phyloP scores from a whole-genome alignment of 1,284 basidiomycete genomes.

The Anthracocystis walkeri region DNA sequence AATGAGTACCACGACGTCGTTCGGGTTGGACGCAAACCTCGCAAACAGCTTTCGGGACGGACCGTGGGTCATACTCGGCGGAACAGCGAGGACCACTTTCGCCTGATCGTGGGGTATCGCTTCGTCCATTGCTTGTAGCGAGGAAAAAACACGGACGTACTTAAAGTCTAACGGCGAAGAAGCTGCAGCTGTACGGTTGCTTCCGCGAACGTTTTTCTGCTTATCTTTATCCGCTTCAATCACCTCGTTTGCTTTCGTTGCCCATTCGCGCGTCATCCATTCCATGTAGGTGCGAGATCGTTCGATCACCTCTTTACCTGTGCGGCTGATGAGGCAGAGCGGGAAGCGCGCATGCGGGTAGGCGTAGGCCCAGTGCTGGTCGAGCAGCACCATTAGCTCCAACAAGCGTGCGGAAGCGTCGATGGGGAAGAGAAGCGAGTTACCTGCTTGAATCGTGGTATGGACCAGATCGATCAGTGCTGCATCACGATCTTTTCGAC shows the following conservation, averaged over 20 bases:
- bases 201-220: constrained; percentile 3
- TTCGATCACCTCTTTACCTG: constrained; percentile 91
- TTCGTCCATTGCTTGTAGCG: constrained; percentile 81
- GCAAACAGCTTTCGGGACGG: constrained; percentile 86
- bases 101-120: constrained; percentile 80
- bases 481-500: constrained; percentile 89
- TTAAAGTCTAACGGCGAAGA: constrained; percentile 61
- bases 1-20: constrained; percentile 60
- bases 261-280: constrained; percentile 94
- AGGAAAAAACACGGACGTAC: constrained; percentile 88
- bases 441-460: constrained; percentile 84
- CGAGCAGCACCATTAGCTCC: constrained; percentile 91
- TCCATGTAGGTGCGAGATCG: constrained; percentile 98
- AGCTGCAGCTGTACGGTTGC: constrained; percentile 13
- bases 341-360: constrained; percentile 73
- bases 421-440: constrained; percentile 86
- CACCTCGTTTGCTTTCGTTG: constrained; percentile 50
- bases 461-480: constrained; percentile 76
- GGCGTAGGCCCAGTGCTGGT: constrained; percentile 95
- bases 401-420: constrained; percentile 93
- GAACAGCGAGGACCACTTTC: constrained; percentile 92
- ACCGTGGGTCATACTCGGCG: constrained; percentile 90
- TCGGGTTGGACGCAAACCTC: constrained; percentile 82
- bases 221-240: constrained; percentile 44
- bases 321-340: constrained; percentile 89